phyloP scores from a whole-genome alignment of 352 stramenopile genomes.

The Globisporangium orthogonon region DNA sequence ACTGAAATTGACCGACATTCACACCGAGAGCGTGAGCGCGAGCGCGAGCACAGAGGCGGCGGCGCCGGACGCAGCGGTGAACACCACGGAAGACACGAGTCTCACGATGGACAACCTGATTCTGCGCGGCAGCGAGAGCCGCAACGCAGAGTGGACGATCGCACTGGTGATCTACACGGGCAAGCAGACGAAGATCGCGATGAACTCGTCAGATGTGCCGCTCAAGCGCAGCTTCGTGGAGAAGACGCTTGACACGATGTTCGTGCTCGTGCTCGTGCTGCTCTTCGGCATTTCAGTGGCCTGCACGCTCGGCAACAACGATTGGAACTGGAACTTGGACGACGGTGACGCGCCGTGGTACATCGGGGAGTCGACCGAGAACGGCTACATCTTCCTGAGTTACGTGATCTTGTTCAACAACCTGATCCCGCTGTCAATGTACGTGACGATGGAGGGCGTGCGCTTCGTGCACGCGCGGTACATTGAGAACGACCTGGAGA shows the following conservation, averaged over 20 bases:
- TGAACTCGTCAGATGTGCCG: slow-evolving; percentile 79
- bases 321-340: slow-evolving; percentile 69
- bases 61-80: slow-evolving; percentile 6
- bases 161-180: slow-evolving; percentile 84
- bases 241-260: slow-evolving; percentile 85
- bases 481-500: slow-evolving; percentile 78
- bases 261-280: slow-evolving; percentile 81
- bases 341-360: slow-evolving; percentile 58
- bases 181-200: slow-evolving; percentile 76
- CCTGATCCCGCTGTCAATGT: slow-evolving; percentile 94
- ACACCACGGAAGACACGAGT: slow-evolving; percentile 30
- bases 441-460: slow-evolving; percentile 88
- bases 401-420: slow-evolving; percentile 91
- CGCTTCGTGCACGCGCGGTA: slow-evolving; percentile 81
- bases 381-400: slow-evolving; percentile 87
- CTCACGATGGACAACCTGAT: slow-evolving; percentile 87
- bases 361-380: slow-evolving; percentile 42
- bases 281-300: slow-evolving; percentile 82
- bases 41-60: background rate
- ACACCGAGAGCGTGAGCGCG: slow-evolving; percentile 13
- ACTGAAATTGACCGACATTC: slow-evolving; percentile 29
- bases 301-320: slow-evolving; percentile 80
- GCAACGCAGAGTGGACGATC: slow-evolving; percentile 83
- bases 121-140: slow-evolving; percentile 76
- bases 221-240: slow-evolving; percentile 85